Percentiles rank a stretch among this genome's conserved stretches.
Evolutionary conservation across 2,329 filamentous ascomycete genomes (phyloP).

Genomic region (Sporothrix variecibatus): DNA sequence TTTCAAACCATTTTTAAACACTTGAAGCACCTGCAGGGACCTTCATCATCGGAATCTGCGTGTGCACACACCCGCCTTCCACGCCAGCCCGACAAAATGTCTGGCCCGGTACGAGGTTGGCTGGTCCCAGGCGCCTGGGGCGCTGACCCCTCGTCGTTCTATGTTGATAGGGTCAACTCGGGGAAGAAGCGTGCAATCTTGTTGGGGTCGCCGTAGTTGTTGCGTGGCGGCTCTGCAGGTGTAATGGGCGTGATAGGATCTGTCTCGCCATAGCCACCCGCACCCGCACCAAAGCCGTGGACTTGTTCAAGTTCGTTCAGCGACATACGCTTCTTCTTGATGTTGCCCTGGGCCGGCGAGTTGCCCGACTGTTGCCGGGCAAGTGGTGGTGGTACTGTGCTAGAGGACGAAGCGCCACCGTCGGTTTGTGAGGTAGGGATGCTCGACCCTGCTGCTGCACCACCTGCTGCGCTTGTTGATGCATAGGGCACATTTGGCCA

Average conservation of each 20-base stretch:
- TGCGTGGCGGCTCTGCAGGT: constrained; percentile 37
- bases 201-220: constrained; percentile 42
- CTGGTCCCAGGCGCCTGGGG: neutral
- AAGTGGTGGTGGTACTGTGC: constrained; percentile 8
- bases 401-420: neutral
- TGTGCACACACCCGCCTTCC: neutral
- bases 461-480: neutral
- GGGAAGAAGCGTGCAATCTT: constrained; percentile 45
- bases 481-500: neutral
- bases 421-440: neutral
- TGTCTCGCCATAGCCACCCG: constrained; percentile 20
- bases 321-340: constrained; percentile 44
- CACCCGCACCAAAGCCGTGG: neutral
- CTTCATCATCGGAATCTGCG: neutral
- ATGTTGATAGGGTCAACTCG: constrained; percentile 36
- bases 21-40: neutral
- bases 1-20: neutral
- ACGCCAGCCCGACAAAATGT: neutral
- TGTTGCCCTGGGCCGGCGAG: constrained; percentile 41
- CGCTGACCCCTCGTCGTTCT: neutral
- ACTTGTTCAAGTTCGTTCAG: constrained; percentile 36
- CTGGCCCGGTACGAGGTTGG: neutral
- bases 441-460: neutral
- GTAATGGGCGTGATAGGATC: constrained; percentile 33
- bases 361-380: constrained; percentile 31